phyloP scores from a whole-genome alignment of 352 stramenopile genomes.

The Bremia lactucae region DNA sequence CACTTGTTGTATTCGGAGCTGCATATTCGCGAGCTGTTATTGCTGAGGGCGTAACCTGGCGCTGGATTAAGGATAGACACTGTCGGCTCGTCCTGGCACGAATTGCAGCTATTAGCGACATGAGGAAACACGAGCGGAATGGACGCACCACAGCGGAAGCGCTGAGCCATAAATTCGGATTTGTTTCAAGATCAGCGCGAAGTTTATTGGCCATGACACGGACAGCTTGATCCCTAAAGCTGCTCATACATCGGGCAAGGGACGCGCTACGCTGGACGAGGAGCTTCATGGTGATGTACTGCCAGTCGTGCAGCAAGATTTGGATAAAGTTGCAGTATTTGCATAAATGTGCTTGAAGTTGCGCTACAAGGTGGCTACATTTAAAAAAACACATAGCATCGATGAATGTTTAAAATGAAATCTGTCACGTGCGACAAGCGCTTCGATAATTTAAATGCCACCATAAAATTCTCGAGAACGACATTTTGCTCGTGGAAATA shows the following conservation, averaged over 20 bases:
- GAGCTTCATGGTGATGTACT: constrained; percentile 24
- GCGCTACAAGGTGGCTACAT: constrained; percentile 6
- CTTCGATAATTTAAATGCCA: no score
- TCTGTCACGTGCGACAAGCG: no score
- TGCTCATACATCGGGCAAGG: constrained; percentile 31
- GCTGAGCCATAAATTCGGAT: constrained; percentile 76
- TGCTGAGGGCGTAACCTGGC: constrained; percentile 40
- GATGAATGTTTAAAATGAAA: no score
- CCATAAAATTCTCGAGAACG: no score
- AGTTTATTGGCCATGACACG: constrained; percentile 50
- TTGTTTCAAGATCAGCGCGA: constrained; percentile 59
- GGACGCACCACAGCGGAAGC: constrained; percentile 56
- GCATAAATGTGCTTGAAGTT: constrained; percentile 1
- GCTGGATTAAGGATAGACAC: constrained; percentile 75
- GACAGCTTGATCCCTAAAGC: constrained; percentile 49
- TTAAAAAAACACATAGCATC: no score
- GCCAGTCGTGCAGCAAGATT: constrained; percentile 1
- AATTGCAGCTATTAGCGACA: constrained; percentile 2
- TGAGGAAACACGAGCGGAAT: background rate
- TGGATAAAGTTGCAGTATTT: background rate
- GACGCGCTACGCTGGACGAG: constrained; percentile 13
- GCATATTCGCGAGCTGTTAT: constrained; percentile 18
- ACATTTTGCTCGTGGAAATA: no score
- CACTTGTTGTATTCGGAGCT: constrained; percentile 32
- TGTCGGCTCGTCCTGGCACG: constrained; percentile 60